Evolutionary conservation across 2,329 filamentous ascomycete genomes (phyloP), one percentile per base, ranked within the genome.

Genomic region (Leptographium galeiforme): DNA sequence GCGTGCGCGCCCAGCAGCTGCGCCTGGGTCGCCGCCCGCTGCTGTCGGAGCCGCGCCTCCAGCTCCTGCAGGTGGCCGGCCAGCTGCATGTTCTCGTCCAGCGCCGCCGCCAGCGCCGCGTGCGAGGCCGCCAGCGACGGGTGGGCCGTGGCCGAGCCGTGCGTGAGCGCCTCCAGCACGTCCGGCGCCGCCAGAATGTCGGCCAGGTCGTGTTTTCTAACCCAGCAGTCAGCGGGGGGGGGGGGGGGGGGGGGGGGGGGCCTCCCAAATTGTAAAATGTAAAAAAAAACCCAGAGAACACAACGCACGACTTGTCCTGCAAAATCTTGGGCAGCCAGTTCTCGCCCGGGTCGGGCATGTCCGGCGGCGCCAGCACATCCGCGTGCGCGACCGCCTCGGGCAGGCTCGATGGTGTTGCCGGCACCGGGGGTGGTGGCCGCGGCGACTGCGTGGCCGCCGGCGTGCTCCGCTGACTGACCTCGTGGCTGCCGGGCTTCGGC

Each of bases 1-100:
- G 87, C 87, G 62, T 91, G 87, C 25, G 93, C 81, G 12, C 87
- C 78, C 1, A 97, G 76, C 0, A 97, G 79, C 55, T 90, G 84
- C 4, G 88, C 84, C 64, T 95, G 89, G 0, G 87, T 85, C 1
- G 78, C 74, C 33, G 81, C 76, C 53, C 91, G 84, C 62, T 84
- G 77, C 58, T 76, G 76, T 6, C 69, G 63, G 7, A 84, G 69
- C 18, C 70, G 73, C 32, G 70, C 61, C 65, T 88, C 85, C 7
- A 83, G 73, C 40, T 79, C 74, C 30, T 73, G 67, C 13, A 89
- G 71, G 60, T 81, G 77, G 33, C 73, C 66, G 8, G 88, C 84
- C 8, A 91, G 77, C 41, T 79, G 74, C 56, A 87, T 71, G 66
- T 95, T 96, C 55, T 84, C 77, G 47, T 78, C 66, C 10, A 96